Evolutionary conservation across 2,329 filamentous ascomycete species (phyloP).

Genomic region (Trichocomaceae sp.): DNA sequence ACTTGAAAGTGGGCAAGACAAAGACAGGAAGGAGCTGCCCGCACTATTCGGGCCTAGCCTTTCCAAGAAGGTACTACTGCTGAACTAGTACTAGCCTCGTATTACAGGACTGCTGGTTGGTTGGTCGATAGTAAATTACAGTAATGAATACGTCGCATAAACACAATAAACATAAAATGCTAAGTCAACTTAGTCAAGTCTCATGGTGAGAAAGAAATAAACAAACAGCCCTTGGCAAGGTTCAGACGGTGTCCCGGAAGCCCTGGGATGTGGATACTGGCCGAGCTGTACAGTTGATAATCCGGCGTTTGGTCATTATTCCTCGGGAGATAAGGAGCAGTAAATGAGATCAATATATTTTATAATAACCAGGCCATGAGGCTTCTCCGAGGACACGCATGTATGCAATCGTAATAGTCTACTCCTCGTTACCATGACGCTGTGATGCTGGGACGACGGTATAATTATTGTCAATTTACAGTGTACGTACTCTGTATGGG

Average conservation of each 20-base stretch:
- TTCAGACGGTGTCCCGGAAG: constrained; percentile 7
- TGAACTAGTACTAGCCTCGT: too few species aligned
- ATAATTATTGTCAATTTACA: too few species aligned
- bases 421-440: too few species aligned
- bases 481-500: too few species aligned
- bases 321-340: not conserved
- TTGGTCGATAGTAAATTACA: too few species aligned
- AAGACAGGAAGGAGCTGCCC: not conserved
- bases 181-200: not conserved
- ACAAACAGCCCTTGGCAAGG: not conserved
- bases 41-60: constrained; percentile 1
- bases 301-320: not conserved
- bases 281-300: too few species aligned
- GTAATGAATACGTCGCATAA: not conserved
- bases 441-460: too few species aligned
- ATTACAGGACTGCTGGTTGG: too few species aligned
- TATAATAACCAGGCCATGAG: not conserved
- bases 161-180: not conserved
- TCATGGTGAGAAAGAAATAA: not conserved
- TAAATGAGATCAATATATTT: too few species aligned
- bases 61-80: not conserved
- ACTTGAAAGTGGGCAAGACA: constrained; percentile 1
- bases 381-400: not conserved
- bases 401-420: not conserved
- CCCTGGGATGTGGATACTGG: constrained; percentile 9